Evolutionary conservation across 768 basidiomycete genomes (phyloP).

Genomic region (Zangia roseola): DNA sequence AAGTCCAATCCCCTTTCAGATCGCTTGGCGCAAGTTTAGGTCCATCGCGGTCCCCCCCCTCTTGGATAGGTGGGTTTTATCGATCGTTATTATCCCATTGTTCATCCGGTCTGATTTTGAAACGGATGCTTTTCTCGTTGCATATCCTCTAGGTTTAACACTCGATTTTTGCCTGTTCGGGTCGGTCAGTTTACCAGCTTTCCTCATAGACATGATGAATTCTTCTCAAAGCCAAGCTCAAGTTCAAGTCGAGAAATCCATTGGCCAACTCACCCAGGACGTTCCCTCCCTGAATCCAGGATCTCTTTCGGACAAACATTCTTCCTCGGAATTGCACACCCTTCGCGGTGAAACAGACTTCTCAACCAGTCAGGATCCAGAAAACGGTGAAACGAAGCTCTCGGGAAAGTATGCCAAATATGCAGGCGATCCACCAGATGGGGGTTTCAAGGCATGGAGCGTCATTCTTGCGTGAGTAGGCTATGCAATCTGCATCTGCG

Average conservation of each 20-base stretch:
- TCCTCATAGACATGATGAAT: background rate
- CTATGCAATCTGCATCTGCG: background rate
- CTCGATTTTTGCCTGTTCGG: background rate
- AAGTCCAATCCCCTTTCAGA: background rate
- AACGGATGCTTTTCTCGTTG: too few relatives aligned
- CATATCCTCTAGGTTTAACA: background rate
- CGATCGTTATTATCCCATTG: background rate
- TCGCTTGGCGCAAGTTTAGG: background rate
- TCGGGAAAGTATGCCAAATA: conserved; percentile 18
- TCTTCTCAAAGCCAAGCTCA: background rate
- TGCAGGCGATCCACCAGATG: conserved; percentile 26
- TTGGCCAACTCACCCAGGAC: background rate
- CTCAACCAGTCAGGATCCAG: conserved; percentile 1
- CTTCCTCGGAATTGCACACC: conserved; percentile 6
- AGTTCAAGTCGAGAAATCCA: background rate
- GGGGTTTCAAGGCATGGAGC: conserved; percentile 31
- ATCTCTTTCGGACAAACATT: background rate
- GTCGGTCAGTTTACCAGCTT: background rate
- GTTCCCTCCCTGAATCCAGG: background rate
- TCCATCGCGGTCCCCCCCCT: too few relatives aligned
- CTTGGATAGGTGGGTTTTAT: background rate
- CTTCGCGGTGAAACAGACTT: conserved; percentile 7
- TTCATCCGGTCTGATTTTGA: background rate
- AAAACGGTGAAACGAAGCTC: background rate
- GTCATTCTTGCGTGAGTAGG: conserved; percentile 28